A percentile compares a stretch with the other conserved stretches of the same genome.
These are phyloP conservation scores for Xylaria curta DNA, from an alignment of 495 filamentous ascomycete genomes.

Conservation along the genomic window DNA sequence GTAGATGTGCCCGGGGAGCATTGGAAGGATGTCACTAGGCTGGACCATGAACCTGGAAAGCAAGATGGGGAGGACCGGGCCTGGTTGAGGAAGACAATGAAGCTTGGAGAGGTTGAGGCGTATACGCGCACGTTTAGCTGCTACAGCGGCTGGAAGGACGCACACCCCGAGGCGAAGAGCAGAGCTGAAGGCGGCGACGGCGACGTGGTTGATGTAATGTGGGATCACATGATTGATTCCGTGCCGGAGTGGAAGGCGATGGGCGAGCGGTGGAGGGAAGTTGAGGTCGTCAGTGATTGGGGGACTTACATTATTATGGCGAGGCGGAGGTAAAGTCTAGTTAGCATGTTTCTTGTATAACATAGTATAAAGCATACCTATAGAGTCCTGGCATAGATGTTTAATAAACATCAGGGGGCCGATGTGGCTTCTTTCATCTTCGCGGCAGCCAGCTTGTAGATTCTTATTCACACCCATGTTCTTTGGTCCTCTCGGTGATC, in stretches of 20 bases:
- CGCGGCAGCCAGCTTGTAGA: too few species aligned
- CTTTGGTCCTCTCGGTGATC: too few species aligned
- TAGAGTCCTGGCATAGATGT: not conserved
- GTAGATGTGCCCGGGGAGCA: conserved; percentile 56
- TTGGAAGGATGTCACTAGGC: conserved; percentile 58
- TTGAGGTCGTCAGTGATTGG: conserved; percentile 60
- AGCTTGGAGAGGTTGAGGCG: conserved; percentile 59
- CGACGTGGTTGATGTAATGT: conserved; percentile 63
- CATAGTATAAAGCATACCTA: not conserved
- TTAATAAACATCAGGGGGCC: not conserved
- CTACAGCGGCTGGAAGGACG: conserved; percentile 61
- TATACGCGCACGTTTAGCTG: conserved; percentile 64
- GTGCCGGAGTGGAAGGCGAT: conserved; percentile 57
- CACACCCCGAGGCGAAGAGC: conserved; percentile 51
- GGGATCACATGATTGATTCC: conserved; percentile 55
- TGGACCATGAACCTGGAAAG: conserved; percentile 63
- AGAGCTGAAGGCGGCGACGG: conserved; percentile 56
- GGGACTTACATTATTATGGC: conserved; percentile 62
- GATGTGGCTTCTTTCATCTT: too few species aligned
- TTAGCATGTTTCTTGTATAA: not conserved
- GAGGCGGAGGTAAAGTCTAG: conserved; percentile 45
- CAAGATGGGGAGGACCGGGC: conserved; percentile 47
- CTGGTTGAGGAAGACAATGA: conserved; percentile 60
- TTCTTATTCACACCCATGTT: too few species aligned
- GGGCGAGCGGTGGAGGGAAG: conserved; percentile 55